Evolutionary conservation across 2,329 filamentous ascomycete species (phyloP), one percentile per base, ranked within the genome.

Genomic region (Aspergillus melleus): DNA sequence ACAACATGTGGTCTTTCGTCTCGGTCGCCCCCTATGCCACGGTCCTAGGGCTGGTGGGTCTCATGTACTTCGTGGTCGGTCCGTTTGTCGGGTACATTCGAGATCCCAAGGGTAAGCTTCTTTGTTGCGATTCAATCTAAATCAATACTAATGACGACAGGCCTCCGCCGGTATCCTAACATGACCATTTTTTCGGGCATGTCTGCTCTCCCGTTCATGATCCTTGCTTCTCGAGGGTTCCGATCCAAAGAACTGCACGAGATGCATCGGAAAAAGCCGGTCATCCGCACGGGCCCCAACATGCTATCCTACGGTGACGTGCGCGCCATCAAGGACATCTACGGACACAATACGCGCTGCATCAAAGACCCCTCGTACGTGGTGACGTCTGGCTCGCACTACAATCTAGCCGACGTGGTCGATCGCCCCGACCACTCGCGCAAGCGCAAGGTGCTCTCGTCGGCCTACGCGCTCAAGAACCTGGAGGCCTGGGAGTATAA

Each of bases 401-500:
- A 72, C 63, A 79, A 85, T 58, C 77, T 85, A 3, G 81, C 81
- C 29, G 82, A 85, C 66, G 81, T 83, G 3, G 66, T 81, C 9
- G 80, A 85, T 65, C 82, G 81, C 70, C 66, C 72, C 10, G 81
- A 85, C 8, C 83, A 86, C 61, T 75, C 79, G 2, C 74, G 79
- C 10, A 84, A 85, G 68, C 78, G 83, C 24, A 80, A 81, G 58
- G 74, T 82, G 1, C 69, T 86, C 3, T 80, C 81, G 2, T 76
- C 77, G 0, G 82, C 83, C 1, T 84, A 83, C 57, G 82, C 83
- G 0, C 65, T 82, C 55, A 82, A 83, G 70, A 84, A 84, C 62
- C 77, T 84, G 1, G 82, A 84, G 64, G 75, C 73, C 6, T 84
- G 82, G 82, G 83, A 84, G 61, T 78, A 79, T 70, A 85, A 84